Evolutionary conservation across 2,329 filamentous ascomycete genomes (phyloP), one percentile per base, ranked within the genome.

Genomic region (Calonectria naviculata): DNA sequence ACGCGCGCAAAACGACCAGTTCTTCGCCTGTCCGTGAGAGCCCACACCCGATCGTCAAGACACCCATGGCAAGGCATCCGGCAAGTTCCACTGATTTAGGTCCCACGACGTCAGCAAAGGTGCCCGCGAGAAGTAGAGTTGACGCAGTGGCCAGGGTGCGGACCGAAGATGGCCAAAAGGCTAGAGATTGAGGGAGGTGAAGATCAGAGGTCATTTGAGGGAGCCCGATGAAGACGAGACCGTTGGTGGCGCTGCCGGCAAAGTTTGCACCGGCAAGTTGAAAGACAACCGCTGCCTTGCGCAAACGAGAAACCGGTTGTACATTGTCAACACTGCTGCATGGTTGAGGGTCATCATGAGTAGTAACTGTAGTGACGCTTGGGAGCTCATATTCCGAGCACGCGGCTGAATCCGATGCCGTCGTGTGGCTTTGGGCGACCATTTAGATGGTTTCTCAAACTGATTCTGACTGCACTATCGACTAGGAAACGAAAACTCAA

Each of bases 121-220:
- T 76, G 4, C 83, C 83, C 10, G 81, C 80, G 0, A 84, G 72
- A 24, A 84, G 72, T 34, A 85, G 74, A 2, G 78, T 78, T 0
- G 81, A 81, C 0, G 79, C 82, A 1, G 79, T 79, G 0, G 81
- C 76, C 0, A 84, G 78, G 21, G 73, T 75, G 60, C 77, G 78
- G 17, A 82, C 80, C 3, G 83, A 84, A 1, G 79, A 67, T 0
- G 83, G 83, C 83, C 83, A 84, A 61, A 83, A 77, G 10, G 78
- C 75, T 15, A 84, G 77, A 0, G 75, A 73, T 7, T 71, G 52
- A 2, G 77, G 74, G 1, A 84, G 69, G 17, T 68, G 38, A 41
- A 85, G 73, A 19, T 83, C 81, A n/a, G 68, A 61, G 5, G 82
- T 80, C 67, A 87, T 85, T 19, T 76, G 73, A 9, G 84, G 83